These are phyloP conservation scores for Fragaria vesca DNA, from an alignment of 306 rosid genomes.

Conservation along the genomic window DNA sequence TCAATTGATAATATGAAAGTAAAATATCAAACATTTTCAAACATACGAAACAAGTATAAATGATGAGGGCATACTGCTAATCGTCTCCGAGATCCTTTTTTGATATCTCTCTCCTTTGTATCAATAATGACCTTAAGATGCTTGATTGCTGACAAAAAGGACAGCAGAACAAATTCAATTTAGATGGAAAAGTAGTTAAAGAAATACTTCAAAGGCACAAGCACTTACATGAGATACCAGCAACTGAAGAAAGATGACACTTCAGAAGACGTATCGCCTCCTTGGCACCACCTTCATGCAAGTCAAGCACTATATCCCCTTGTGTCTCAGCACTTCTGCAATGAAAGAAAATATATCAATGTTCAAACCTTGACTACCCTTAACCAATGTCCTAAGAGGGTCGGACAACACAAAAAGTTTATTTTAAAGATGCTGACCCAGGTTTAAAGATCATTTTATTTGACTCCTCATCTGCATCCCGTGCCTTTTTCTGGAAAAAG, in stretches of 20 bases:
- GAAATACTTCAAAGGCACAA: not conserved
- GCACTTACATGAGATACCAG: slow-evolving; percentile 65
- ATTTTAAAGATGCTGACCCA: slow-evolving; percentile 39
- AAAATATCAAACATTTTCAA: slow-evolving; percentile 1
- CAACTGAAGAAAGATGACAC: slow-evolving; percentile 61
- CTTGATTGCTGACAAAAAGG: slow-evolving; percentile 54
- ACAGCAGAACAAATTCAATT: slow-evolving; percentile 13
- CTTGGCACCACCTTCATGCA: slow-evolving; percentile 50
- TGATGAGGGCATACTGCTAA: slow-evolving; percentile 40
- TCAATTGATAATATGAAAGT: not conserved
- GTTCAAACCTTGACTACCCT: not conserved
- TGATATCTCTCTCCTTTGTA: slow-evolving; percentile 40
- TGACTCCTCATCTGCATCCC: slow-evolving; percentile 75
- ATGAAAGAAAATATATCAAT: slow-evolving; percentile 9
- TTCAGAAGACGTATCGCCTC: slow-evolving; percentile 58
- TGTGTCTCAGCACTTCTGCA: slow-evolving; percentile 45
- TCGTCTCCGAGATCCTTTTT: slow-evolving; percentile 52
- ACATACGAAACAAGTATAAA: not conserved
- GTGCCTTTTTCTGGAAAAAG: slow-evolving; percentile 49
- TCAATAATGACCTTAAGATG: slow-evolving; percentile 67
- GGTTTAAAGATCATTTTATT: slow-evolving; percentile 54
- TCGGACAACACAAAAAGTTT: not conserved
- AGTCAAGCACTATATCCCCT: slow-evolving; percentile 60
- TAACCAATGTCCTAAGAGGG: not conserved
- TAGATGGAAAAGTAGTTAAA: not conserved